These are phyloP conservation scores for Bullera alba DNA, from an alignment of 768 basidiomycete genomes.

Conservation along the genomic window DNA sequence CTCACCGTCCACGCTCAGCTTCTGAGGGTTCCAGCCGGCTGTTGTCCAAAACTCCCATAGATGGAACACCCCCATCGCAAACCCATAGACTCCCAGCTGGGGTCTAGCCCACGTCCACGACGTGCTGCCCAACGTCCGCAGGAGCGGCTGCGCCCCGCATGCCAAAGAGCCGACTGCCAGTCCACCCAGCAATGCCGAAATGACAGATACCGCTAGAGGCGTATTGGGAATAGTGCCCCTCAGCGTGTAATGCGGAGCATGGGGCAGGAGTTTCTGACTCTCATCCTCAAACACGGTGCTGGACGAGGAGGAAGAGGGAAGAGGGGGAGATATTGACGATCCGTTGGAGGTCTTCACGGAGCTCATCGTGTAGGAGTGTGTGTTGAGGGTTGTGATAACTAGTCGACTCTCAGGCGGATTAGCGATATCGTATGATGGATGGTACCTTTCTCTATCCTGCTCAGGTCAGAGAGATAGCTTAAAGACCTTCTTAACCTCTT, in stretches of 20 bases:
- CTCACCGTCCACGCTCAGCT: constrained; percentile 89
- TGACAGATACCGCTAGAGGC: constrained; percentile 64
- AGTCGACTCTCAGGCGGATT: too few species aligned
- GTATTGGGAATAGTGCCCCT: constrained; percentile 78
- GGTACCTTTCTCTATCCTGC: too few species aligned
- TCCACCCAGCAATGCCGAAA: constrained; percentile 80
- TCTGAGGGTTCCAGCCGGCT: constrained; percentile 88
- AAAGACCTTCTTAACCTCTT: too few species aligned
- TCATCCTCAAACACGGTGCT: background rate
- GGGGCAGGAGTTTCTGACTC: constrained; percentile 14
- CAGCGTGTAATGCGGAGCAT: constrained; percentile 38
- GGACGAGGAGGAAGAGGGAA: background rate
- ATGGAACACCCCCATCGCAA: constrained; percentile 81
- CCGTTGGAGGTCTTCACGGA: background rate
- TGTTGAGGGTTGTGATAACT: too few species aligned
- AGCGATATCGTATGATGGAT: too few species aligned
- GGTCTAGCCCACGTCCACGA: constrained; percentile 59
- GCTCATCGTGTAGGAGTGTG: constrained; percentile 2
- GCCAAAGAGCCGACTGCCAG: constrained; percentile 56
- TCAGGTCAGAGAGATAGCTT: too few species aligned
- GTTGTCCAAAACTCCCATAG: constrained; percentile 92
- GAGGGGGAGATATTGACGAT: constrained; percentile 4
- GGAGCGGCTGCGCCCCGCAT: constrained; percentile 27
- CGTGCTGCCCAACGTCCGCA: constrained; percentile 9
- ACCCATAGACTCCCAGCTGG: constrained; percentile 74